These are phyloP conservation scores for Aspergillus quadrilineatus DNA, from an alignment of 2,329 filamentous ascomycete species.

Conservation along the genomic window DNA sequence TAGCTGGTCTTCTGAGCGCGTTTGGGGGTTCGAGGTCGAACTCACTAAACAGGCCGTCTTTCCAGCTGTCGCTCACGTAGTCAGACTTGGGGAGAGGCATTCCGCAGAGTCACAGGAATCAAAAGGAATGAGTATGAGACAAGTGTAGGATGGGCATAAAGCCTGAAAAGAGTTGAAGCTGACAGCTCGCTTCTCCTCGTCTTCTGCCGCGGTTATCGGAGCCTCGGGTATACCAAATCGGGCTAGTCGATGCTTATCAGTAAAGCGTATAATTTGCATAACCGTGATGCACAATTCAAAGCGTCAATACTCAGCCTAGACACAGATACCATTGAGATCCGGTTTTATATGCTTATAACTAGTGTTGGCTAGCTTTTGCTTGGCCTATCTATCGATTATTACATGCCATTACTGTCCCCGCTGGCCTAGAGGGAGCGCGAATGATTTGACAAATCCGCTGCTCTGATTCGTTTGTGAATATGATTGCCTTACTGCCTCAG, in stretches of 20 bases:
- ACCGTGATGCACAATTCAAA: background rate
- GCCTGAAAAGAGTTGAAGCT: background rate
- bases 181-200: conserved; percentile 4
- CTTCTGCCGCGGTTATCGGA: conserved; percentile 10
- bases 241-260: background rate
- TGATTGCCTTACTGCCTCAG: background rate
- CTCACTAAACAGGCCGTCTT: conserved; percentile 80
- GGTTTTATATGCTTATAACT: background rate
- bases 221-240: conserved; percentile 6
- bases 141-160: background rate
- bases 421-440: background rate
- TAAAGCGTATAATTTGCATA: background rate
- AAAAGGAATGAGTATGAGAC: background rate
- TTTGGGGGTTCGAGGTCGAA: background rate
- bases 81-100: conserved; percentile 72
- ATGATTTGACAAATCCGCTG: background rate
- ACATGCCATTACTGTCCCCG: too few species aligned
- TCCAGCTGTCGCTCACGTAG: conserved; percentile 82
- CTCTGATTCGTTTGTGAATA: background rate
- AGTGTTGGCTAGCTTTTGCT: too few species aligned
- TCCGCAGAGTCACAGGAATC: background rate
- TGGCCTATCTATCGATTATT: too few species aligned
- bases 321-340: too few species aligned
- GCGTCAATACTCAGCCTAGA: too few species aligned
- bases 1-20: conserved; percentile 5